Evolutionary conservation across 2,329 filamentous ascomycete genomes (phyloP), one percentile per base, ranked within the genome.

Genomic region (Penicillium sp.): DNA sequence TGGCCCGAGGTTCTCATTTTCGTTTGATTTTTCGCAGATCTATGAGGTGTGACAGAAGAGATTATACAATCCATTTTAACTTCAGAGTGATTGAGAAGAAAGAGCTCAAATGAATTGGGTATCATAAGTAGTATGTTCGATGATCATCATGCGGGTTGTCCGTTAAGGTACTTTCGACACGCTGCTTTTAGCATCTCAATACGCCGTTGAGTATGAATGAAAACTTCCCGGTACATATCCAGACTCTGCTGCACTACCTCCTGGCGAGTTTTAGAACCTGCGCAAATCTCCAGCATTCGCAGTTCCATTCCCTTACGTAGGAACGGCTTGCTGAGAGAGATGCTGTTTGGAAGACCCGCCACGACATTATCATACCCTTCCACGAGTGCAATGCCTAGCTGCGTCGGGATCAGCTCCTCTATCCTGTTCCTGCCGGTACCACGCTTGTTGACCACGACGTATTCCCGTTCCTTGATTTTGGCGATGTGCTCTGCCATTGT

Each of bases 401-500:
- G 89, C 7, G 93, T 97, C 14, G 95, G 95, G 64, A 99, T 90
- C 73, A 99, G 96, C 69, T 96, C 92, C 71, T 91, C 88, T 46
- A 95, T 82, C 54, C 74, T 68, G 50, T 80, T 79, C 44, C 79
- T 77, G 39, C 79, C 78, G 55, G 73, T 74, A 55, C 79, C 79
- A 51, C 79, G 82, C 70, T 82, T 71, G 77, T 86, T 71, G 71
- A 89, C 88, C 57, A 87, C 85, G 51, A 92, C 94, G 70, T 99
- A 99, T 67, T 93, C 84, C 60, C 95, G 83, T 59, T 93, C 87
- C 75, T 98, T 92, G 68, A 99, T 96, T 76, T 94, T 99, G 59
- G 91, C 87, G 69, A 99, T 99, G 72, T 99, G 95, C 69, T 99
- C 95, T 0, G 95, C 95, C 95, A 99, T 99, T 1, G 95, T 99